phyloP scores from a whole-genome alignment of 1,284 basidiomycete species.

The Hypsizygus ulmarius region DNA sequence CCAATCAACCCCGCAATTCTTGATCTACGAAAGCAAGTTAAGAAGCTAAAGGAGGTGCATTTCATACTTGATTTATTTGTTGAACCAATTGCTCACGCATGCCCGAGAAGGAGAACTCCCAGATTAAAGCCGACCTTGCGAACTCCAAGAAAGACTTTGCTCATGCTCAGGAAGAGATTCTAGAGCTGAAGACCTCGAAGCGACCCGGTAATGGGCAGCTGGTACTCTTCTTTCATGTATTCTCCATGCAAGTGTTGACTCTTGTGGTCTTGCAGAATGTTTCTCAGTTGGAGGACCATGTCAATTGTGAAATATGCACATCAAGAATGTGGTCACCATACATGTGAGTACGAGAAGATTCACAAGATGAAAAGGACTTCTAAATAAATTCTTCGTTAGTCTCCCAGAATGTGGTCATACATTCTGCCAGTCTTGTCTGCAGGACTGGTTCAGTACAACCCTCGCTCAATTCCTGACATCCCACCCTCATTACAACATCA shows the following conservation, averaged over 20 bases:
- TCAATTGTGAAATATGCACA: slow-evolving; percentile 63
- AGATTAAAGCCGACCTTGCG: slow-evolving; percentile 11
- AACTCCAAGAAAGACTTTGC: slow-evolving; percentile 21
- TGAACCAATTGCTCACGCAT: background rate
- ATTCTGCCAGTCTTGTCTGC: slow-evolving; percentile 62
- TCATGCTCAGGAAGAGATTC: slow-evolving; percentile 22
- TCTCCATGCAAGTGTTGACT: background rate
- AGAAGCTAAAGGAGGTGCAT: slow-evolving; percentile 39
- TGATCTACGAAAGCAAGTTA: slow-evolving; percentile 32
- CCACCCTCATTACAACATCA: slow-evolving; percentile 45
- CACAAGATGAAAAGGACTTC: slow-evolving; percentile 1
- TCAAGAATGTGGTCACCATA: slow-evolving; percentile 62
- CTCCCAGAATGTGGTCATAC: slow-evolving; percentile 67
- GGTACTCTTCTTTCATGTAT: slow-evolving; percentile 23
- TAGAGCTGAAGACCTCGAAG: slow-evolving; percentile 20
- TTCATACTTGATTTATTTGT: background rate
- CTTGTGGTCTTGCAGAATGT: slow-evolving; percentile 32
- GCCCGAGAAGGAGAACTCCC: slow-evolving; percentile 10
- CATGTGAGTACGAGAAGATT: slow-evolving; percentile 39
- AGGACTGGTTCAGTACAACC: slow-evolving; percentile 62
- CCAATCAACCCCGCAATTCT: slow-evolving; percentile 21
- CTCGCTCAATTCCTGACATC: slow-evolving; percentile 45
- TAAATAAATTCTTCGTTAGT: slow-evolving; percentile 30
- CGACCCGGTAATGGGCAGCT: slow-evolving; percentile 24
- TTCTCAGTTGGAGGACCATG: slow-evolving; percentile 48